phyloP scores from a whole-genome alignment of 495 filamentous ascomycete species.

The Cryomyces minteri region DNA sequence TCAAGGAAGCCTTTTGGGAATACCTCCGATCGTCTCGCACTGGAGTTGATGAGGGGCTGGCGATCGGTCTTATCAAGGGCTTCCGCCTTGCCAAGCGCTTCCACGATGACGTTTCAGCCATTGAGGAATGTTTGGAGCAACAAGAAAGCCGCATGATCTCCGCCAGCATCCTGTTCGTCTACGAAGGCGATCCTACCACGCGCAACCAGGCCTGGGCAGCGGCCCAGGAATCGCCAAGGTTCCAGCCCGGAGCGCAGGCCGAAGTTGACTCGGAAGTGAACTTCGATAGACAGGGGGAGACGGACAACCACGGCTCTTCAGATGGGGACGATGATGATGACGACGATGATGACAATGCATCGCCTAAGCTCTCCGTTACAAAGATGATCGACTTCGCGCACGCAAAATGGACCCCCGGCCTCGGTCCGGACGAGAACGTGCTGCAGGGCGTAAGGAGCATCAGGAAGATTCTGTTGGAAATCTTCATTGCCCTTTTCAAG shows the following conservation, averaged over 20 bases:
- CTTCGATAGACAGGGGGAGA: conserved; percentile 5
- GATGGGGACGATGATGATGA: conserved; percentile 28
- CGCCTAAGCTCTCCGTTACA: conserved; percentile 57
- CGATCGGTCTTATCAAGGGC: conserved; percentile 27
- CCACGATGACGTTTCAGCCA: conserved; percentile 41
- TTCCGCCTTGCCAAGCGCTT: conserved; percentile 41
- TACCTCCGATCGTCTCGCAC: conserved; percentile 51
- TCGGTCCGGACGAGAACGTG: conserved; percentile 76
- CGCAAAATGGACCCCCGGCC: conserved; percentile 66
- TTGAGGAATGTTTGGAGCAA: conserved; percentile 45
- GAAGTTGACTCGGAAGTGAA: conserved; percentile 19
- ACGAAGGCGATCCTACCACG: conserved; percentile 56
- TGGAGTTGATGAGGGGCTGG: conserved; percentile 27
- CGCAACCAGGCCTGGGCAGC: conserved; percentile 21
- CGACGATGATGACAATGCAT: conserved; percentile 40
- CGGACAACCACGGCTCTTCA: background rate
- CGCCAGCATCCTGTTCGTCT: conserved; percentile 73
- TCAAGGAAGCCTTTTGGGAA: conserved; percentile 53
- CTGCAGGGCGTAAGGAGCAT: conserved; percentile 60
- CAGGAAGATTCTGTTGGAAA: conserved; percentile 36
- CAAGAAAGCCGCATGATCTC: conserved; percentile 92
- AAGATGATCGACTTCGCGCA: conserved; percentile 97
- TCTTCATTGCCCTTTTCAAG: no score
- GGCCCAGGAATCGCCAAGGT: background rate
- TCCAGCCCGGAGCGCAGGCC: conserved; percentile 39